These are phyloP conservation scores for Micractinium conductrix DNA, from an alignment of 139 green algal species.

Conservation along the genomic window DNA sequence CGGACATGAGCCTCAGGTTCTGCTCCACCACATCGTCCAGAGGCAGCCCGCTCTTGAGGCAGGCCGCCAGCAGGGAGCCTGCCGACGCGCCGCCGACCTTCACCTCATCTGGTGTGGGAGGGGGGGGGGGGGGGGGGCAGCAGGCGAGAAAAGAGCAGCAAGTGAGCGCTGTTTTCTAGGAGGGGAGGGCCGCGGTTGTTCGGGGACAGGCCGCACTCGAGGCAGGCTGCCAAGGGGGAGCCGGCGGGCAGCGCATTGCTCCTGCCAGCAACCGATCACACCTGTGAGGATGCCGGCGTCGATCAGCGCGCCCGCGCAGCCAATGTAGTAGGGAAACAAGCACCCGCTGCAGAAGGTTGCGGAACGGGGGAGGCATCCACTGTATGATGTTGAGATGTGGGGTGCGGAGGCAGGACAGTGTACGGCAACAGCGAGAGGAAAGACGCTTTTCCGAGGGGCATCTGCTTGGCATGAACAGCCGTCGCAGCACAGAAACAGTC, in stretches of 20 bases:
- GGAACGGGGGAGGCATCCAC: no score
- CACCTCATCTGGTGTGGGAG: conserved; percentile 32
- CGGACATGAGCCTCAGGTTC: conserved; percentile 49
- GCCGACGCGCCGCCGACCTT: conserved; percentile 75
- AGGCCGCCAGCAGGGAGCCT: conserved; percentile 80
- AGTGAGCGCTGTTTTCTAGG: neutral
- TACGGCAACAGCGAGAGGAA: neutral
- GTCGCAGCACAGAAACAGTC: neutral
- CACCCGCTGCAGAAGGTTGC: conserved; percentile 45
- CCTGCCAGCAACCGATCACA: neutral
- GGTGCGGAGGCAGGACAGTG: no score
- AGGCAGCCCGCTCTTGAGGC: conserved; percentile 62
- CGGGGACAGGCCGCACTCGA: neutral
- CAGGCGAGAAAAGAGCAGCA: no score
- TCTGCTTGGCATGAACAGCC: no score
- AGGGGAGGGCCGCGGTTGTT: neutral
- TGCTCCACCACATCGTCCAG: conserved; percentile 38
- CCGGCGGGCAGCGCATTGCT: neutral
- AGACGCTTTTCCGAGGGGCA: no score
- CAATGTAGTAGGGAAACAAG: conserved; percentile 80
- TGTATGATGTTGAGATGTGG: neutral
- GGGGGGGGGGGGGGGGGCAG: neutral
- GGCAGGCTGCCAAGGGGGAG: neutral
- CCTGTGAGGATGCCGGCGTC: conserved; percentile 60
- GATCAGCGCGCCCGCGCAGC: conserved; percentile 48